Conservation (phyloP, 2,329 filamentous ascomycete species). For the Tolypocladium amazonense region DNA sequence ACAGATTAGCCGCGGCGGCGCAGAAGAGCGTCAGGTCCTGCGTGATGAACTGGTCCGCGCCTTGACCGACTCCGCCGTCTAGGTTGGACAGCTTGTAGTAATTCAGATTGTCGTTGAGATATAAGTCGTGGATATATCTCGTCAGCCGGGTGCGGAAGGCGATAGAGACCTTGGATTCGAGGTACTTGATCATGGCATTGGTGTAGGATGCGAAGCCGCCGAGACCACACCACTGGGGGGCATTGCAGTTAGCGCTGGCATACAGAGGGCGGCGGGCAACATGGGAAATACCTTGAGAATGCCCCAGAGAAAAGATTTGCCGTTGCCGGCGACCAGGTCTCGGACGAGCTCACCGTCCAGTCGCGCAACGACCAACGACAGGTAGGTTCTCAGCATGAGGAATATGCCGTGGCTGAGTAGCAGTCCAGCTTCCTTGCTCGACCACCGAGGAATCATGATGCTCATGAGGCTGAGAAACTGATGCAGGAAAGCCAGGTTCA, state of each 20-base stretch:
- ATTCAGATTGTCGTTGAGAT: conserved; percentile 87
- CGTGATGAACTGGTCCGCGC: conserved; percentile 93
- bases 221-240: conserved; percentile 70
- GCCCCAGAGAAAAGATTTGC: conserved; percentile 77
- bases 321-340: conserved; percentile 91
- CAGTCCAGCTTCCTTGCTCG: conserved; percentile 88
- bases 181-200: conserved; percentile 97
- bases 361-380: conserved; percentile 85
- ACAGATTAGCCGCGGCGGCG: conserved; percentile 79
- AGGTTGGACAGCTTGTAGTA: conserved; percentile 94
- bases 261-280: neutral
- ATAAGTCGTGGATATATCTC: conserved; percentile 93
- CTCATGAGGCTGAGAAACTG: conserved; percentile 93
- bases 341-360: conserved; percentile 93
- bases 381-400: conserved; percentile 82
- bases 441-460: conserved; percentile 95
- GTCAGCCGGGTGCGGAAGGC: conserved; percentile 93
- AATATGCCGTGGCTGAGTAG: conserved; percentile 84
- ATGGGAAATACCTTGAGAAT: conserved; percentile 57
- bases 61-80: conserved; percentile 84
- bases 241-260: neutral
- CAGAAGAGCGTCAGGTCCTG: conserved; percentile 96
- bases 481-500: conserved; percentile 92
- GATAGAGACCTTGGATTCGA: conserved; percentile 96
- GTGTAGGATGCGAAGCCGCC: conserved; percentile 92